These are phyloP conservation scores for Pseudogymnoascus sp. DNA, from an alignment of 2,329 filamentous ascomycete species.

Conservation along the genomic window DNA sequence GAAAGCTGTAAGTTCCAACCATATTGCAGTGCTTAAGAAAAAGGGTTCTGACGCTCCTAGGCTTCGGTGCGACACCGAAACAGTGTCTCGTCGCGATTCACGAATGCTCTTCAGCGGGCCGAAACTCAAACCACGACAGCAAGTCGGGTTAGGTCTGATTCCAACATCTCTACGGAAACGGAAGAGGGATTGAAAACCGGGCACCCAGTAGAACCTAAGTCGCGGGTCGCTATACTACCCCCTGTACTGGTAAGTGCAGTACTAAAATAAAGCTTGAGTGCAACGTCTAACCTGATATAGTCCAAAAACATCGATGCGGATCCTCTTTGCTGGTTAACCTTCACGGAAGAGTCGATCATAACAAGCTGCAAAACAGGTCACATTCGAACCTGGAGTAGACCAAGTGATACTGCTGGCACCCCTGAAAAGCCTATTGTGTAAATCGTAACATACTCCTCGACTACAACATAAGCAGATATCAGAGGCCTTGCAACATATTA, in stretches of 20 bases:
- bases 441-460: background rate
- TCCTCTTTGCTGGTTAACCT: conserved; percentile 83
- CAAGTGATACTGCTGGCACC: conserved; percentile 17
- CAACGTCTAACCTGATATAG: conserved; percentile 35
- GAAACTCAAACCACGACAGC: conserved; percentile 55
- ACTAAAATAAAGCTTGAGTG: background rate
- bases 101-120: conserved; percentile 42
- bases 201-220: conserved; percentile 69
- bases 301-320: conserved; percentile 79
- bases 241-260: conserved; percentile 67
- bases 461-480: background rate
- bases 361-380: conserved; percentile 67
- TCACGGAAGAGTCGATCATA: conserved; percentile 86
- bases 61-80: conserved; percentile 48
- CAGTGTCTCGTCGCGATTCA: conserved; percentile 42
- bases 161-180: conserved; percentile 48
- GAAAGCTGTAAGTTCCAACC: conserved; percentile 58
- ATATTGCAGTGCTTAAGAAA: conserved; percentile 2
- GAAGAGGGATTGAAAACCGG: conserved; percentile 39
- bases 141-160: conserved; percentile 62
- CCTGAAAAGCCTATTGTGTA: conserved; percentile 4
- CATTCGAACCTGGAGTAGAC: conserved; percentile 24
- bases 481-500: background rate
- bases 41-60: conserved; percentile 25
- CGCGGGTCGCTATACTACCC: conserved; percentile 75